Base-by-base conservation (phyloP, 352 stramenopile species). In the Globisporangium viniferum region DNA sequence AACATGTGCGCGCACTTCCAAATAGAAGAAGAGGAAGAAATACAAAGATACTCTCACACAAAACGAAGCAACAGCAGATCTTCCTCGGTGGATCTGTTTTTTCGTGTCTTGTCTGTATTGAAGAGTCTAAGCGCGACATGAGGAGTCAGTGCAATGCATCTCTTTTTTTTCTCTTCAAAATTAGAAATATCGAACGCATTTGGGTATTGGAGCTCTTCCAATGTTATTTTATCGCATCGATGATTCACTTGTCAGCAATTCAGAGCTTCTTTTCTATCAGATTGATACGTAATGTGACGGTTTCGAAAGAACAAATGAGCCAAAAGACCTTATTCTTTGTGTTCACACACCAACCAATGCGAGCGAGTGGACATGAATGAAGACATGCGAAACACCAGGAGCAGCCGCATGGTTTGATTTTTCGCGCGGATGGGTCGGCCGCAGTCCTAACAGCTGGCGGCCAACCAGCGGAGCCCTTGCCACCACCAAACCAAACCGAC, bases 141-240 rank as follows among this genome's bases (percentile, higher is more conserved):
- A 48, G 27, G 59, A 64, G 59, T 64, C 59, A 64, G 59, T 57
- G 29, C 59, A 53, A 53, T 48, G n/a, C 57, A 63, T 63, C 57
- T 36, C 20, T 63, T 63, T 62, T 62, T 64, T 63, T 5, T 63
- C 24, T 63, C 57, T 33, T 14, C 9, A 39, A 64, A 51, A 55
- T 41, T 59, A 59, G 53, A 59, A 59, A 59, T 59, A 22, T 59
- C 27, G 33, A 46, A 49, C 41, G 41, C 41, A 49, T 49, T 49
- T 49, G 39, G 4, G 14, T 44, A 33, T 48, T 48, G 41, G 41
- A 49, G 41, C 41, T 0, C 41, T n/a, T 49, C 41, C 5, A 49
- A 9, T 15, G 31, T 2, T 5, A 20, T 44, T 44, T 44, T 20
- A 5, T 9, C 5, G 41, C 15, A 61, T 61, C 48, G 56, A 29